These are phyloP conservation scores for Seiridium cupressi DNA, from an alignment of 2,329 filamentous ascomycete species.

Conservation along the genomic window DNA sequence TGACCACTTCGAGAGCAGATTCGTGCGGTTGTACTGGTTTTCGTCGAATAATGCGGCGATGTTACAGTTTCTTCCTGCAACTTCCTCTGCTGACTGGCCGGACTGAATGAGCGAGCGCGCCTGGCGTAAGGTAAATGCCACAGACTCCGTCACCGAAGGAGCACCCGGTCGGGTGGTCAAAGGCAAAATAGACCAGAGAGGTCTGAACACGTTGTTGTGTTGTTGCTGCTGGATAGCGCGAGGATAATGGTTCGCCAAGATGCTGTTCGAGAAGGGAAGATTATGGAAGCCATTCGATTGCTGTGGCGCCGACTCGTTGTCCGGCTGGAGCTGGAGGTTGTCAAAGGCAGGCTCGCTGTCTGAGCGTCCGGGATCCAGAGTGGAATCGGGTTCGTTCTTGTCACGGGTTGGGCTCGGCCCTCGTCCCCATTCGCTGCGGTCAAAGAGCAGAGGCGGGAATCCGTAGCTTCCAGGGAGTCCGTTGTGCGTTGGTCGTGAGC, in stretches of 20 bases:
- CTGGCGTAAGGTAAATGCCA: neutral
- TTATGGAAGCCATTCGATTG: neutral
- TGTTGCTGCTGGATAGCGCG: neutral
- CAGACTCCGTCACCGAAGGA: neutral
- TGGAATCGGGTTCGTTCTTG: neutral
- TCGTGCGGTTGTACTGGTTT: neutral
- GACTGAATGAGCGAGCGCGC: neutral
- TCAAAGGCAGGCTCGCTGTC: neutral
- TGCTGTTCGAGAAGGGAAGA: slow-evolving; percentile 1
- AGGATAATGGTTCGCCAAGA: slow-evolving; percentile 1
- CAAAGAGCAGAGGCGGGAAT: neutral
- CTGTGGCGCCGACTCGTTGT: neutral
- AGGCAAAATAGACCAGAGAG: neutral
- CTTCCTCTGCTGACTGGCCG: neutral
- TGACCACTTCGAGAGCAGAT: neutral
- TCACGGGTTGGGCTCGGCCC: neutral
- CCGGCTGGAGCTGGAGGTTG: neutral
- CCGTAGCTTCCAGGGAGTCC: neutral
- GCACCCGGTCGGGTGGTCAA: neutral
- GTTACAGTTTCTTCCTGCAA: neutral
- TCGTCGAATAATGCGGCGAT: neutral
- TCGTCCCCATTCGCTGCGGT: neutral
- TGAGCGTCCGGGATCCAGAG: neutral
- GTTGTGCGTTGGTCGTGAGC: neutral
- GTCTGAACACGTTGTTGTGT: neutral